Percentiles rank a stretch among this genome's conserved stretches.
These are phyloP conservation scores for Solanum hybrid DNA, from an alignment of 305 asterid species.

Conservation along the genomic window DNA sequence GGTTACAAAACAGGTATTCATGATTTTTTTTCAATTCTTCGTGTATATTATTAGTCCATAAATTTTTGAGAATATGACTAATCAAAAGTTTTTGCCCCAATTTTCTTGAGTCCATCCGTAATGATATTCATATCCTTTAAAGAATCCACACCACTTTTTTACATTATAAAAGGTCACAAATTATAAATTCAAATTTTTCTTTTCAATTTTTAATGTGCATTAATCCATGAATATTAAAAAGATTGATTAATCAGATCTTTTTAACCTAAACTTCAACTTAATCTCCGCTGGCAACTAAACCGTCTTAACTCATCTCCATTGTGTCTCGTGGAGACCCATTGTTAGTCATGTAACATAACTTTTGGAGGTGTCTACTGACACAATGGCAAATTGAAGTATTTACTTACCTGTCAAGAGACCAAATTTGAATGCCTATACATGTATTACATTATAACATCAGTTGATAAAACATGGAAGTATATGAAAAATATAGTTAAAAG, in stretches of 20 bases:
- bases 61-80: neutral
- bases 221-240: neutral
- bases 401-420: neutral
- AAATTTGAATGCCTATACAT: neutral
- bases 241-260: neutral
- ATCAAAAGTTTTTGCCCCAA: neutral
- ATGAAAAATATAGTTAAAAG: neutral
- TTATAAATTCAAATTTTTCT: rapidly evolving
- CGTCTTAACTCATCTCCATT: rapidly evolving
- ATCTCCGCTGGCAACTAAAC: neutral
- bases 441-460: neutral
- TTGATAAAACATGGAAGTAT: neutral
- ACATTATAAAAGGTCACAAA: neutral
- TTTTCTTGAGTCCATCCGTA: neutral
- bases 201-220: neutral
- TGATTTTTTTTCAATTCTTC: neutral
- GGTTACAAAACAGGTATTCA: too few relatives aligned
- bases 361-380: neutral
- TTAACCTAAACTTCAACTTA: neutral
- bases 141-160: neutral
- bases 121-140: neutral
- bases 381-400: neutral
- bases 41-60: neutral
- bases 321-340: neutral
- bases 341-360: neutral